Percentiles rank a stretch among this genome's conserved stretches.
phyloP scores from a whole-genome alignment of 805 yeast genomes.

The Candida mattraensis region DNA sequence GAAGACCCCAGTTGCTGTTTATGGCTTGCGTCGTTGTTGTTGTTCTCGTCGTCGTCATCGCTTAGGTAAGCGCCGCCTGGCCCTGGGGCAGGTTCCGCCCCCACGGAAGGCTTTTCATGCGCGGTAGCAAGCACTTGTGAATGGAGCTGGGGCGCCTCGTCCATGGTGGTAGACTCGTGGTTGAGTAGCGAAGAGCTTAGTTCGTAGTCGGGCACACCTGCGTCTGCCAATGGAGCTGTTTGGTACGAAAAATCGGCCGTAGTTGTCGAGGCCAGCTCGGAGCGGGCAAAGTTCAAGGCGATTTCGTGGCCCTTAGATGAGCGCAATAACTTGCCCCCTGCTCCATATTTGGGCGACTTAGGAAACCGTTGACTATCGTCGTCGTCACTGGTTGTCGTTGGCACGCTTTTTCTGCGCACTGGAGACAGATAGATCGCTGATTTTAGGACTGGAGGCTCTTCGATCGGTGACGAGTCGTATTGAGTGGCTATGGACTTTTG shows the following conservation, averaged over 20 bases:
- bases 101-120: slow-evolving; percentile 2
- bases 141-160: slow-evolving; percentile 19
- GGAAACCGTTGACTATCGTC: slow-evolving; percentile 41
- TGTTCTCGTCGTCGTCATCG: slow-evolving; percentile 3
- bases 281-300: slow-evolving; percentile 29
- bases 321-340: slow-evolving; percentile 36
- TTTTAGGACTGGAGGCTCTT: slow-evolving; percentile 31
- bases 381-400: not conserved
- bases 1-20: slow-evolving; percentile 6
- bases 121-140: slow-evolving; percentile 14
- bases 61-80: no score
- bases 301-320: slow-evolving; percentile 27
- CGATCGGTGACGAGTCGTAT: slow-evolving; percentile 37
- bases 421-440: slow-evolving; percentile 25
- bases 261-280: slow-evolving; percentile 24
- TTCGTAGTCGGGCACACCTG: slow-evolving; percentile 7
- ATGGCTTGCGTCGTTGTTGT: slow-evolving; percentile 1
- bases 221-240: slow-evolving; percentile 15
- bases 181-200: slow-evolving; percentile 13
- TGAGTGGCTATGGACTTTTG: slow-evolving; percentile 22
- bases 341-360: slow-evolving; percentile 45
- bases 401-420: slow-evolving; percentile 12
- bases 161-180: slow-evolving; percentile 22
- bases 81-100: not conserved
- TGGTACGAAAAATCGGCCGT: slow-evolving; percentile 27